Conservation (phyloP, 2,329 filamentous ascomycete species). For the Stagonosporopsis cucurbitacearum region DNA sequence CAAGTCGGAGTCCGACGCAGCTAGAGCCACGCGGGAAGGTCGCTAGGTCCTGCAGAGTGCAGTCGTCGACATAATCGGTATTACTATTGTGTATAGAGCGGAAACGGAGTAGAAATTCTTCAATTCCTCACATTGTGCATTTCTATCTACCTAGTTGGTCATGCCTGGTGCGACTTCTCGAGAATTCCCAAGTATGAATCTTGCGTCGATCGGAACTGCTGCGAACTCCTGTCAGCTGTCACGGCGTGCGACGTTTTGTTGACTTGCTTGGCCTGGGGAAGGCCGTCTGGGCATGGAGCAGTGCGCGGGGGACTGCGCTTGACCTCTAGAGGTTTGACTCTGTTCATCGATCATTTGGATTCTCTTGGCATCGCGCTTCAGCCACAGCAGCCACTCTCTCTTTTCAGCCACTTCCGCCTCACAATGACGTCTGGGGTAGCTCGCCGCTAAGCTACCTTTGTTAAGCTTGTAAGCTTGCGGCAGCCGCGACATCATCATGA, state of each 20-base stretch:
- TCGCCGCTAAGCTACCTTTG: slow-evolving; percentile 2
- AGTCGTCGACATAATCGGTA: neutral
- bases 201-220: slow-evolving; percentile 5
- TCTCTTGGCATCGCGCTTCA: slow-evolving; percentile 3
- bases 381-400: slow-evolving; percentile 4
- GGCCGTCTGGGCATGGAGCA: slow-evolving; percentile 18
- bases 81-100: no score
- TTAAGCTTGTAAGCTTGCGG: neutral
- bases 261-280: slow-evolving; percentile 21
- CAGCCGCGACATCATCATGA: slow-evolving; percentile 14
- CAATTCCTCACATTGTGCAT: neutral
- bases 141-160: neutral
- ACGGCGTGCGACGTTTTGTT: slow-evolving; percentile 10
- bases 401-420: slow-evolving; percentile 2
- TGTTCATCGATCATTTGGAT: neutral
- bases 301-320: slow-evolving; percentile 13
- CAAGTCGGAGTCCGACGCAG: slow-evolving; percentile 9
- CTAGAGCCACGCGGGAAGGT: slow-evolving; percentile 13
- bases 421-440: slow-evolving; percentile 14
- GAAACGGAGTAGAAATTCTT: neutral
- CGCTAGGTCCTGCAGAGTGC: neutral
- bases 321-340: slow-evolving; percentile 13
- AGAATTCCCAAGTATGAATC: neutral
- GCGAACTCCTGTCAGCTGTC: slow-evolving; percentile 17
- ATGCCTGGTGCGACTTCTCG: neutral